A percentile compares a stretch with the other conserved stretches of the same genome.
These are phyloP conservation scores for Solanum raphanifolium DNA, from an alignment of 257 asterid species.

Conservation along the genomic window DNA sequence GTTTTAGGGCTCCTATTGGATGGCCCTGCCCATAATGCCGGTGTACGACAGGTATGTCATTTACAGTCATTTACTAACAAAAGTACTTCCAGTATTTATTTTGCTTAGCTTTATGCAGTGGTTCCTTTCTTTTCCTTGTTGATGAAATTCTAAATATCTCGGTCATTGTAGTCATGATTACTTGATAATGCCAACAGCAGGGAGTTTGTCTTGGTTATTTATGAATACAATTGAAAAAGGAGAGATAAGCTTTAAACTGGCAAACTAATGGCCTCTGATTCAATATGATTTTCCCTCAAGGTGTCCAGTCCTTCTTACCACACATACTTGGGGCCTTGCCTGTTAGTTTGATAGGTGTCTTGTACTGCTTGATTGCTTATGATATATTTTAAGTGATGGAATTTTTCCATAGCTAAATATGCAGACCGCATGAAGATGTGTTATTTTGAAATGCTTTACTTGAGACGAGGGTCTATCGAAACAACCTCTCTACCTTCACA, in stretches of 20 bases:
- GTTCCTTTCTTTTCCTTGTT: not conserved
- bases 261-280: not conserved
- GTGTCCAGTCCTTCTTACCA: not conserved
- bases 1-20: constrained; percentile 90
- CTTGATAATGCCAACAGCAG: not conserved
- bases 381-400: not conserved
- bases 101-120: not conserved
- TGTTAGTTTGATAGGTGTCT: not conserved
- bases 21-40: constrained; percentile 90
- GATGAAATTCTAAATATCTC: not conserved
- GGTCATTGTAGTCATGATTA: not conserved
- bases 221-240: not conserved
- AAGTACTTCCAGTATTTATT: not conserved
- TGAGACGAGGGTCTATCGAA: not conserved
- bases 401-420: not conserved
- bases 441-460: not conserved
- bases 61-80: not conserved
- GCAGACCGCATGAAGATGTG: not conserved
- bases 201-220: not conserved
- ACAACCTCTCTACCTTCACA: not conserved
- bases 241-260: not conserved
- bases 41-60: constrained; percentile 75
- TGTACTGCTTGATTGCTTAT: not conserved
- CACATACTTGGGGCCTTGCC: not conserved
- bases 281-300: not conserved